These are phyloP conservation scores for Pseudopyricularia javanii DNA, from an alignment of 2,329 filamentous ascomycete species.

Conservation along the genomic window DNA sequence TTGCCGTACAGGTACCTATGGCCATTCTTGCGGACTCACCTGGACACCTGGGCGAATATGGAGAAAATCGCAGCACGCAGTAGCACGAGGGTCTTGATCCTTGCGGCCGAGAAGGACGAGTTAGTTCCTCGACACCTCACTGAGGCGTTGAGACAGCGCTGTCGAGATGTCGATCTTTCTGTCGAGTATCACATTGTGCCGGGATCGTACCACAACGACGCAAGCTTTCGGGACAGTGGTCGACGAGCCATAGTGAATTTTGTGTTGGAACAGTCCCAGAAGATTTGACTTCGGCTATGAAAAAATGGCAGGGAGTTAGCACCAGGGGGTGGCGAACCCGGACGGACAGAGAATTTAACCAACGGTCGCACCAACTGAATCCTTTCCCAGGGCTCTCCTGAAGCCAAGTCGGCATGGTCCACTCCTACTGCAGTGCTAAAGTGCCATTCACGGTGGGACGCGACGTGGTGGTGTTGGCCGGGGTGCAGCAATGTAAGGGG, in stretches of 20 bases:
- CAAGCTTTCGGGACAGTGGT: slow-evolving; percentile 32
- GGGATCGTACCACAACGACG: slow-evolving; percentile 44
- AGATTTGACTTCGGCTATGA: background rate
- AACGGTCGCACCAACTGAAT: background rate
- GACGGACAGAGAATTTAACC: background rate
- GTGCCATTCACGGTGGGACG: background rate
- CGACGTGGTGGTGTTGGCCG: background rate
- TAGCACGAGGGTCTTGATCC: slow-evolving; percentile 29
- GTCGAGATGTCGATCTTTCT: slow-evolving; percentile 30
- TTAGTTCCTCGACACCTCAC: slow-evolving; percentile 41
- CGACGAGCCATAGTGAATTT: slow-evolving; percentile 30
- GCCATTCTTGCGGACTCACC: slow-evolving; percentile 57
- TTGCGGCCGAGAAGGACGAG: slow-evolving; percentile 47
- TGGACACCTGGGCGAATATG: slow-evolving; percentile 42
- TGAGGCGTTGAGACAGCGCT: slow-evolving; percentile 30
- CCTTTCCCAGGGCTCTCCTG: no score
- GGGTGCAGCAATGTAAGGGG: background rate
- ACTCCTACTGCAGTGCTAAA: background rate
- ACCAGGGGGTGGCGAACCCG: background rate
- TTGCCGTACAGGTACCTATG: slow-evolving; percentile 64
- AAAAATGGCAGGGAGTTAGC: background rate
- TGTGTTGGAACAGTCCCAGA: slow-evolving; percentile 15
- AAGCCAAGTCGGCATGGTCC: background rate
- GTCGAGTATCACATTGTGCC: slow-evolving; percentile 30
- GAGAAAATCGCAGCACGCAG: slow-evolving; percentile 23